Conservation (phyloP, 176 grass and related monocot species). For the Tillandsia fasciculata region DNA sequence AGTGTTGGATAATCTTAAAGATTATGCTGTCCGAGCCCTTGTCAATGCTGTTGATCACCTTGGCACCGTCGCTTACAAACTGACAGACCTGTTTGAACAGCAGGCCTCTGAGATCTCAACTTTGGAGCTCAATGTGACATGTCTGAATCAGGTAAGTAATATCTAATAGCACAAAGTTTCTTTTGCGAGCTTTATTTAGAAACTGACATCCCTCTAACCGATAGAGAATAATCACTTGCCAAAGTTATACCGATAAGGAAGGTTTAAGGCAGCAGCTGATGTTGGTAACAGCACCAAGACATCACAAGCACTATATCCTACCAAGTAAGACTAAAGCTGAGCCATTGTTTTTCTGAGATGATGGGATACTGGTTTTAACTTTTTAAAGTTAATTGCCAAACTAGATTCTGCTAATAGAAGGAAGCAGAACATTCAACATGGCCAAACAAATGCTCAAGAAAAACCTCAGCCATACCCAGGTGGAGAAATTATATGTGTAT, state of each 20-base stretch:
- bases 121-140: constrained; percentile 65
- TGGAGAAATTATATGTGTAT: constrained; percentile 8
- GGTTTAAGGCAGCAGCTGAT: constrained; percentile 74
- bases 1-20: constrained; percentile 94
- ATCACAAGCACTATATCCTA: constrained; percentile 80
- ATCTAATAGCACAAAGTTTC: constrained; percentile 4
- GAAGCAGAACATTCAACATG: constrained; percentile 29
- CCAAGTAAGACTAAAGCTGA: constrained; percentile 44
- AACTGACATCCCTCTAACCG: constrained; percentile 4
- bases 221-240: constrained; percentile 67
- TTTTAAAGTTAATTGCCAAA: constrained; percentile 15
- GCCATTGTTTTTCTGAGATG: background rate
- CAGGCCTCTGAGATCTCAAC: constrained; percentile 56
- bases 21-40: constrained; percentile 86
- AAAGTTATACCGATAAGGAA: constrained; percentile 93
- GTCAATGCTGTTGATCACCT: constrained; percentile 96
- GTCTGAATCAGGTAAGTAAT: constrained; percentile 65
- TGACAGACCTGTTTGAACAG: constrained; percentile 79
- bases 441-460: constrained; percentile 36
- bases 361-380: constrained; percentile 14
- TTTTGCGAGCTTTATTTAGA: background rate
- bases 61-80: constrained; percentile 83
- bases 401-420: constrained; percentile 46
- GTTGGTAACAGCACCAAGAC: constrained; percentile 38
- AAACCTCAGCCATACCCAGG: constrained; percentile 60